phyloP scores from a whole-genome alignment of 2,329 filamentous ascomycete species.

The Exophiala mesophila region DNA sequence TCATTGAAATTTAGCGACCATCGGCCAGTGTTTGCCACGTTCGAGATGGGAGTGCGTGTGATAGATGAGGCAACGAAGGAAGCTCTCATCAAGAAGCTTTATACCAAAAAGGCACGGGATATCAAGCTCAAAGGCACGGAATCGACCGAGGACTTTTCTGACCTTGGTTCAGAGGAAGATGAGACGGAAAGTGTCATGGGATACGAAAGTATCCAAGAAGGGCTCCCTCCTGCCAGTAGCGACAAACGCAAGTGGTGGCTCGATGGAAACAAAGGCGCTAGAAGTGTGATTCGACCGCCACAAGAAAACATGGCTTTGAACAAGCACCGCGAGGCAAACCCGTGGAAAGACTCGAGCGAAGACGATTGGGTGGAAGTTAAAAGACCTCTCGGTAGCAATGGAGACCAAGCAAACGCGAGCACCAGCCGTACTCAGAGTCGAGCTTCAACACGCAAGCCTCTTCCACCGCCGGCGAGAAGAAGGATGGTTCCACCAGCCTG shows the following conservation, averaged over 20 bases:
- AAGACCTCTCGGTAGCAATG: constrained; percentile 12
- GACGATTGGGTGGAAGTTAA: constrained; percentile 69
- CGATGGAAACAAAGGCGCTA: constrained; percentile 62
- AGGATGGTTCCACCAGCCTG: constrained; percentile 18
- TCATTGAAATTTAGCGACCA: constrained; percentile 89
- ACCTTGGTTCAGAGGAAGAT: constrained; percentile 32
- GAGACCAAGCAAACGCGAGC: constrained; percentile 5
- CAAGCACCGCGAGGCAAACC: constrained; percentile 70
- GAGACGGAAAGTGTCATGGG: constrained; percentile 72
- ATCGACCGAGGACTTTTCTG: constrained; percentile 57
- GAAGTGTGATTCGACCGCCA: constrained; percentile 66
- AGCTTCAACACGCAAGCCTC: constrained; percentile 28
- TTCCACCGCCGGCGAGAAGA: constrained; percentile 21
- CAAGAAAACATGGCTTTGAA: constrained; percentile 62
- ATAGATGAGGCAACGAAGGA: constrained; percentile 72
- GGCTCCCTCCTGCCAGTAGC: constrained; percentile 60
- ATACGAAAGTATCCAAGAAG: constrained; percentile 77
- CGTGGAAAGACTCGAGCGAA: constrained; percentile 62
- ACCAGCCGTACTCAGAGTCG: constrained; percentile 11
- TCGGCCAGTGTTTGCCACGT: constrained; percentile 86
- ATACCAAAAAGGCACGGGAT: constrained; percentile 55
- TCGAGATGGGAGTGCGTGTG: constrained; percentile 76
- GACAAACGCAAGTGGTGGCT: constrained; percentile 63
- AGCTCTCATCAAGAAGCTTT: constrained; percentile 67
- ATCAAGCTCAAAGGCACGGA: constrained; percentile 60